These are phyloP conservation scores for Brachypodium distachyon DNA, from an alignment of 202 grass and related monocot genomes.

Conservation along the genomic window DNA sequence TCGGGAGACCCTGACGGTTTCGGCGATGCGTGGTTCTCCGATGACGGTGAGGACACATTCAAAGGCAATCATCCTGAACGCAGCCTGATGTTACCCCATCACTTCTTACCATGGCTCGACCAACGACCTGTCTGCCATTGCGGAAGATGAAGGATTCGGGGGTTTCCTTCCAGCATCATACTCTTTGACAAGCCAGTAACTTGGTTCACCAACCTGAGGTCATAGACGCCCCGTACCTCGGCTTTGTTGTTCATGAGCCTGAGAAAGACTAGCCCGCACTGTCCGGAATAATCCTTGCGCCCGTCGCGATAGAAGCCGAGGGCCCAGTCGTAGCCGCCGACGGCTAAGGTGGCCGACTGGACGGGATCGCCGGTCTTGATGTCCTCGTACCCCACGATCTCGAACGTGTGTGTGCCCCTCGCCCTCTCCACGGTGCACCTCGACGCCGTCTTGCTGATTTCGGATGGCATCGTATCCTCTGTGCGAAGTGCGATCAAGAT, in stretches of 20 bases:
- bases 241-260: background rate
- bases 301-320: background rate
- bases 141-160: background rate
- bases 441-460: too few species aligned
- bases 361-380: background rate
- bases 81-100: background rate
- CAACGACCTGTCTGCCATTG: background rate
- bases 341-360: background rate
- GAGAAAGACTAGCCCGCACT: slow-evolving; percentile 1
- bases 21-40: too few species aligned
- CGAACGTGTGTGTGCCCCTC: background rate
- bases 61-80: background rate
- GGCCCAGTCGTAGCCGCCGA: background rate
- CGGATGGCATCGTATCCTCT: too few species aligned
- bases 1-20: too few species aligned
- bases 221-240: slow-evolving; percentile 1
- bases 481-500: too few species aligned
- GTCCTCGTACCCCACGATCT: background rate
- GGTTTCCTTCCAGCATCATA: too few species aligned
- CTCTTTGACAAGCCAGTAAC: background rate
- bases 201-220: slow-evolving; percentile 25
- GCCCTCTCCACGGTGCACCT: background rate
- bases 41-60: background rate
- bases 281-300: background rate
- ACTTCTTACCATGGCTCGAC: background rate